Evolutionary conservation across 1,139 yeast species (phyloP), one percentile per base, ranked within the genome.

Genomic region (Yamadazyma oceani): DNA sequence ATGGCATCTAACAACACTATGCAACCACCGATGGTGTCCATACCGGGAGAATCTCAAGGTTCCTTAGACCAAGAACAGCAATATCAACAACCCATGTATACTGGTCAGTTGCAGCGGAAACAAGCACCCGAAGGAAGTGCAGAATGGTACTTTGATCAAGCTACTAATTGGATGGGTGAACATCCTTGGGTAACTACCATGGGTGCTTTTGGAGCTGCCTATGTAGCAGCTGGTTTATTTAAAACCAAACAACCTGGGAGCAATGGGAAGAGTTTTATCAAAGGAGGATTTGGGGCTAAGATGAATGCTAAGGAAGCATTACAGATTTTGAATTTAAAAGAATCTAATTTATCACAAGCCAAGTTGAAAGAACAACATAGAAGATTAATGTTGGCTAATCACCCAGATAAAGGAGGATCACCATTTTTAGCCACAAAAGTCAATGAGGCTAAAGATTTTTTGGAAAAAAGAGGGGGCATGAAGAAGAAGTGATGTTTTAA

Each of bases 401-500:
- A 92, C 59, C 98, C 98, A 10, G 98, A 92, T 67, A 86, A 94
- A 58, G 98, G 98, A 36, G 98, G 98, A 8, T 85, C 96, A 14
- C 92, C 97, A 27, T 90, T 80, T 55, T 63, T 92, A 57, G 98
- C 98, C 43, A 90, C 97, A 34, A 92, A 92, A 71, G 89, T 92
- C 50, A 92, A 92, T 61, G 97, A 92, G 66, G 97, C 98, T 38
- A 92, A 92, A 63, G 96, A 89, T 55, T 83, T 89, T 58, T 73
- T 92, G 57, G 95, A 87, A 51, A 89, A 88, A 67, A 80, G 90
- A 58, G 88, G 88, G 28, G 79, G 80, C 11, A 53, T 77, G 67
- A 73, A 71, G 55, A 60, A 65, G 49, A 67, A 67, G 55, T 66
- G 51, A 38, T 15, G 5, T 13, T 8, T n/a, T 25, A 6, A 25